Conservation (phyloP, 2,329 filamentous ascomycete species). For the Chaetomiaceae sp. region DNA sequence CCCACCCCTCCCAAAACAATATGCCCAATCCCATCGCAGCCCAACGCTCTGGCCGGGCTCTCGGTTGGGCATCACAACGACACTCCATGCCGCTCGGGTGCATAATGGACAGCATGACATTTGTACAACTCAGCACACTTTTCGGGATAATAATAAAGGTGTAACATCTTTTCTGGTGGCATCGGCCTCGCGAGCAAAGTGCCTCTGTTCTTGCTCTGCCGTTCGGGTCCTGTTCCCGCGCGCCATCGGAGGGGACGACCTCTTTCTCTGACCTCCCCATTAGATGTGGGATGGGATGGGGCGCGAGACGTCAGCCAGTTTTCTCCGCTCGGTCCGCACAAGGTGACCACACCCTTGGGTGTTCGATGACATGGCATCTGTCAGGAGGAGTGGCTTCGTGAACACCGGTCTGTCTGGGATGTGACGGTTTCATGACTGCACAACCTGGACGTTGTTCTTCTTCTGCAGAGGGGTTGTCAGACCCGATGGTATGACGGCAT, state of each 20-base stretch:
- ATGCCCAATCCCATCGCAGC: conserved; percentile 31
- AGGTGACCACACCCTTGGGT: conserved; percentile 4
- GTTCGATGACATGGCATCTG: conserved; percentile 22
- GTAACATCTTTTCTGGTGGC: neutral
- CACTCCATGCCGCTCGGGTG: conserved; percentile 38
- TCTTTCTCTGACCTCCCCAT: neutral
- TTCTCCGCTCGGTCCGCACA: conserved; percentile 5
- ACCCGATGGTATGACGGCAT: neutral
- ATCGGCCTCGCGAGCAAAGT: conserved; percentile 7
- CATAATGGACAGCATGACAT: conserved; percentile 25
- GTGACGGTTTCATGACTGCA: conserved; percentile 57
- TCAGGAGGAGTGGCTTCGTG: neutral
- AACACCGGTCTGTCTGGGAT: neutral
- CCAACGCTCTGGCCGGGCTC: conserved; percentile 34
- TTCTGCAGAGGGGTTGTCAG: conserved; percentile 52
- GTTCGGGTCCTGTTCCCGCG: conserved; percentile 19
- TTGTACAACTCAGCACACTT: conserved; percentile 46
- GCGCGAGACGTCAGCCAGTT: conserved; percentile 4
- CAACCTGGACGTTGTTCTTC: conserved; percentile 84
- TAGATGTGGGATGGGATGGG: neutral
- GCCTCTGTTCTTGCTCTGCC: conserved; percentile 23
- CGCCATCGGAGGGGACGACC: conserved; percentile 8
- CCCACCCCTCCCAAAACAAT: conserved; percentile 14
- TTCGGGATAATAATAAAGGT: conserved; percentile 5
- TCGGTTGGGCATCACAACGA: conserved; percentile 48